A percentile compares a stretch with the other conserved stretches of the same genome.
phyloP scores from a whole-genome alignment of 164 flowering plant species.

The Saururus chinensis region DNA sequence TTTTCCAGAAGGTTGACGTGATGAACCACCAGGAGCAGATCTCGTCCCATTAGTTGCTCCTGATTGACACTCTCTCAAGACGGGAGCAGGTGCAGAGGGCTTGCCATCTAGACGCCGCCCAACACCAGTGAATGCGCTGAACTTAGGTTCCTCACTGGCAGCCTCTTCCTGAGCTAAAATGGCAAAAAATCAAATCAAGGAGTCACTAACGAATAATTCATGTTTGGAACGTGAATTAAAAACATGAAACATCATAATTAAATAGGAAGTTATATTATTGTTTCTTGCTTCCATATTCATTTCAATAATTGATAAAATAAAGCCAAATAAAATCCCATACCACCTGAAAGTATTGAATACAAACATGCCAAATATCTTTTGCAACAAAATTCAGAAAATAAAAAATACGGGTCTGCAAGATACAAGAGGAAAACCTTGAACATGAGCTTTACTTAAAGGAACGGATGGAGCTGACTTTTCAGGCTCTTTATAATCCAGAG shows the following conservation, averaged over 20 bases:
- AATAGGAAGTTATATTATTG: too few species aligned
- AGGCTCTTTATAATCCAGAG: conserved; percentile 90
- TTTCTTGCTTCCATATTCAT: too few species aligned
- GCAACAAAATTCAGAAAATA: neutral
- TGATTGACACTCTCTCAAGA: conserved; percentile 40
- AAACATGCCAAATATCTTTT: too few species aligned
- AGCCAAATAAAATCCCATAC: too few species aligned
- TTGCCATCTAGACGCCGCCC: conserved; percentile 94
- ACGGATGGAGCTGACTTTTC: conserved; percentile 42
- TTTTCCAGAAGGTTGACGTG: conserved; percentile 76
- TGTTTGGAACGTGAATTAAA: too few species aligned
- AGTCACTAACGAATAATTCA: too few species aligned
- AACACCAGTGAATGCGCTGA: conserved; percentile 65
- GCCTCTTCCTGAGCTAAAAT: conserved; percentile 28
- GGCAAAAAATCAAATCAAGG: neutral
- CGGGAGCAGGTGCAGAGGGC: conserved; percentile 32
- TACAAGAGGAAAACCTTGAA: conserved; percentile 35
- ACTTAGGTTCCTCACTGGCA: conserved; percentile 57
- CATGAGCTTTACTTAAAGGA: conserved; percentile 34
- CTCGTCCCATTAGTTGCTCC: conserved; percentile 29
- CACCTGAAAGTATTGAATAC: too few species aligned
- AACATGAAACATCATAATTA: too few species aligned
- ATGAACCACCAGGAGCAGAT: conserved; percentile 29
- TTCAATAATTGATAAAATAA: too few species aligned
- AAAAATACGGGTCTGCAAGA: neutral